phyloP scores from a whole-genome alignment of 2,329 filamentous ascomycete genomes.

The Pseudopyrenochaeta lycopersici region DNA sequence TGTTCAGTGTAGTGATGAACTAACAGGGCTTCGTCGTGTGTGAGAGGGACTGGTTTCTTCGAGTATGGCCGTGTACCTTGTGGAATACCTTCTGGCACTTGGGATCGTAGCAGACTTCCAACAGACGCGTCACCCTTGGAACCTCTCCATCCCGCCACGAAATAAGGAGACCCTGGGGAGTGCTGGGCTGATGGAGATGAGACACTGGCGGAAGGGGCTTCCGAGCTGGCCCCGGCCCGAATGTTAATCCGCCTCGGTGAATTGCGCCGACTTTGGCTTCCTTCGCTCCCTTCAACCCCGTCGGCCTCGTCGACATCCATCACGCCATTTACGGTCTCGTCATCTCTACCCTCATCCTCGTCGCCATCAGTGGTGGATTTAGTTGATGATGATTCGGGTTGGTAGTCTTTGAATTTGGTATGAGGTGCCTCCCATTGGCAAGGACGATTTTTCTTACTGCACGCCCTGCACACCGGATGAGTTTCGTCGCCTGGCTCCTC shows the following conservation, averaged over 20 bases:
- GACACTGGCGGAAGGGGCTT: conserved; percentile 14
- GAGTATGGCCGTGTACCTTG: conserved; percentile 8
- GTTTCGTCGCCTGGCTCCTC: conserved; percentile 36
- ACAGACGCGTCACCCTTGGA: conserved; percentile 15
- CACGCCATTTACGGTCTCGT: background rate
- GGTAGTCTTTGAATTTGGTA: conserved; percentile 38
- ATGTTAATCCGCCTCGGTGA: conserved; percentile 26
- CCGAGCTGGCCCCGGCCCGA: conserved; percentile 14
- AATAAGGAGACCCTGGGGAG: conserved; percentile 22
- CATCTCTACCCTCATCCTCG: conserved; percentile 7
- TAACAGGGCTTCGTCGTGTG: conserved; percentile 32
- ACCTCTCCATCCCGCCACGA: conserved; percentile 4
- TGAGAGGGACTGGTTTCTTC: conserved; percentile 19
- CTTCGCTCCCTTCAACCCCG: conserved; percentile 18
- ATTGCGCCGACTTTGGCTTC: conserved; percentile 20
- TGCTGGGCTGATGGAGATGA: conserved; percentile 21
- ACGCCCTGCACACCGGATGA: conserved; percentile 40
- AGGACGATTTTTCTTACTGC: conserved; percentile 40
- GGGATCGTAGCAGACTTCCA: conserved; percentile 18
- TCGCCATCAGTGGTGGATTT: conserved; percentile 13
- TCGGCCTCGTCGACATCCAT: conserved; percentile 14
- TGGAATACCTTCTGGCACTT: conserved; percentile 4
- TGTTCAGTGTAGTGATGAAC: conserved; percentile 42
- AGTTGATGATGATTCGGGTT: conserved; percentile 28
- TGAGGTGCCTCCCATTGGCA: conserved; percentile 42